phyloP scores from a whole-genome alignment of 305 asterid species.

The Solanum aculeatissimum region DNA sequence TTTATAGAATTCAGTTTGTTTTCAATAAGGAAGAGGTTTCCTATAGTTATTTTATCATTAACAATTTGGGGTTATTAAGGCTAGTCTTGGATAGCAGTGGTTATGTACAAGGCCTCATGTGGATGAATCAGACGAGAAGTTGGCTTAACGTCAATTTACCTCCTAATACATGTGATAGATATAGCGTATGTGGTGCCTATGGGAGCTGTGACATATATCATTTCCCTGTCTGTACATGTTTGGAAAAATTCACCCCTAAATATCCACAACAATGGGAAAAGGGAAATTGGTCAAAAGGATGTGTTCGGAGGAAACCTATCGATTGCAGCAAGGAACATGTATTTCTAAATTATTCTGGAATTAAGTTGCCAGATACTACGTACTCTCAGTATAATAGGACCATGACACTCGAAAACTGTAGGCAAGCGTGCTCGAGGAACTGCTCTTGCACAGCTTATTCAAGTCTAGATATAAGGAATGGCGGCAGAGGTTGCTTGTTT shows the following conservation, averaged over 20 bases:
- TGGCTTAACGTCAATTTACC: neutral
- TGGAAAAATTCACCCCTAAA: neutral
- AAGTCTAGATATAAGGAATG: neutral
- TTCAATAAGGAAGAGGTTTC: neutral
- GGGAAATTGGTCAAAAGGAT: neutral
- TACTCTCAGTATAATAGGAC: neutral
- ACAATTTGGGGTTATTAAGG: neutral
- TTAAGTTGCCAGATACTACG: constrained; percentile 4
- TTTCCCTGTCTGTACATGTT: neutral
- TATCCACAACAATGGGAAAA: neutral
- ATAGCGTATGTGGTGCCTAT: constrained; percentile 1
- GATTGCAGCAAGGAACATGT: neutral
- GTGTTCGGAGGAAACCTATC: neutral
- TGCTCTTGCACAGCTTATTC: constrained; percentile 16
- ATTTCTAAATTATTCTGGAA: neutral
- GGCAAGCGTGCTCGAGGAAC: neutral
- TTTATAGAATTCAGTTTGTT: neutral
- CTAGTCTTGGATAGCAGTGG: neutral
- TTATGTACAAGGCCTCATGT: neutral
- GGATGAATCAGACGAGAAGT: neutral
- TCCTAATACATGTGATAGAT: neutral
- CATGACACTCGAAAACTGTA: neutral
- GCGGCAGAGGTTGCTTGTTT: constrained; percentile 1
- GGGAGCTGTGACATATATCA: neutral
- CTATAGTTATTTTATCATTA: neutral